Evolutionary conservation across 257 asterid species (phyloP), one percentile per base, ranked within the genome.

Genomic region (Fraxinus pennsylvanica): DNA sequence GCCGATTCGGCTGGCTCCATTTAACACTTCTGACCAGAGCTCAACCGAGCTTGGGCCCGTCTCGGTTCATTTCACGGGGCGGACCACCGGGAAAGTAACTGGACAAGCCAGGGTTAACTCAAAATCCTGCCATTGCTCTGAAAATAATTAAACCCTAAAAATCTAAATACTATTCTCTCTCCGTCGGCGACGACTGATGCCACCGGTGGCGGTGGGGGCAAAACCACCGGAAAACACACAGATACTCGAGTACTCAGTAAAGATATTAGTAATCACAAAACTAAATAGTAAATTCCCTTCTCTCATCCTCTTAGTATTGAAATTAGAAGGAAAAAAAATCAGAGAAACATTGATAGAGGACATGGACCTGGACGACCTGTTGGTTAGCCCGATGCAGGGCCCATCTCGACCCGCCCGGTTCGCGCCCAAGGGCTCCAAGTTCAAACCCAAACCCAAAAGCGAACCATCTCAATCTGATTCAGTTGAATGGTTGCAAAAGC

Each of bases 371-470:
- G 94, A 88, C 54, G 92, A 87, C 63, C 82, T 88, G 50, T 13
- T 77, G 68, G 89, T 75, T 41, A 87, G 50, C 54, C 80, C 91
- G 25, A 75, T 35, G 30, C 80, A 74, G 63, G 87, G 43, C 3
- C 80, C 89, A 21, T 12, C 50, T 74, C 83, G 94, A 69, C 65
- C 87, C 72, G 12, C 87, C 36, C 89, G 91, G 21, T 93, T 90
- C 76, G 94, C 86, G 21, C 98, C 98, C 35, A 91, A 90, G 85
- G 91, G 90, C 79, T 80, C 94, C 36, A 91, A 81, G 75, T 57
- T 75, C 68, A 82, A 79, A 77, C 87, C 6, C 36, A 33, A 33
- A 71, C 84, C 86, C 71, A 85, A 87, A 84, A 39, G 73, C 13
- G 87, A 87, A 68, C 78, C 82, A 68, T 45, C 82, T 41, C 76